Conservation (phyloP, 2,329 filamentous ascomycete species). For the Xylaria hypoxylon region DNA sequence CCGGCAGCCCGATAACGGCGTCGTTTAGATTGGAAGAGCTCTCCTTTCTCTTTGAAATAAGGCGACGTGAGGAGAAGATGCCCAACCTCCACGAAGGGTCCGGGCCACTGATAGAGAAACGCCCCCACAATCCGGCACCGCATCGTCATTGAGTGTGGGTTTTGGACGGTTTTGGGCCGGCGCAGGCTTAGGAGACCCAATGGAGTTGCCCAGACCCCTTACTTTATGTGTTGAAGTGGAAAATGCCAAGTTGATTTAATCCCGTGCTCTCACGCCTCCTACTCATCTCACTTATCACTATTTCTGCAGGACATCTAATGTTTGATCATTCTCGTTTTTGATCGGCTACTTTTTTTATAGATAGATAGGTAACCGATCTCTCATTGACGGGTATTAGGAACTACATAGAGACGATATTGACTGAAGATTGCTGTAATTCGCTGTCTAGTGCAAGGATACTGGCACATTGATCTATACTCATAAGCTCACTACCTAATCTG, state of each 20-base stretch:
- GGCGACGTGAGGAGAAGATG: conserved; percentile 1
- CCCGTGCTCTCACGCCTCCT: not conserved
- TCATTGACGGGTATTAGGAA: not conserved
- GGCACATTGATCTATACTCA: not conserved
- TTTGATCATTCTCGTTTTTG: not conserved
- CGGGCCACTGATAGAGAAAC: conserved; percentile 1
- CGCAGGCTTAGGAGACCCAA: not conserved
- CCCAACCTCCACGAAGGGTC: conserved; percentile 16
- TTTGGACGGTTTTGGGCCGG: not conserved
- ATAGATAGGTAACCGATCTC: no score
- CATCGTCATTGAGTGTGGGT: conserved; percentile 15
- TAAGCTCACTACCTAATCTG: not conserved
- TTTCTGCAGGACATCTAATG: not conserved
- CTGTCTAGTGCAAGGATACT: not conserved
- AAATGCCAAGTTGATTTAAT: conserved; percentile 8
- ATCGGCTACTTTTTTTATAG: no score
- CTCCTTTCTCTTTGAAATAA: not conserved
- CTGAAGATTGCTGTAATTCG: not conserved
- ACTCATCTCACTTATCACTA: conserved; percentile 1
- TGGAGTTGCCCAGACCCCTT: not conserved
- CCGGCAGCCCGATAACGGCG: no score
- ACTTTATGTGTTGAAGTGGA: not conserved
- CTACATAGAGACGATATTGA: not conserved
- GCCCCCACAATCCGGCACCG: conserved; percentile 19
- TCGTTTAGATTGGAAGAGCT: not conserved